phyloP scores from a whole-genome alignment of 2,329 filamentous ascomycete species.

The Lojkania enalia region DNA sequence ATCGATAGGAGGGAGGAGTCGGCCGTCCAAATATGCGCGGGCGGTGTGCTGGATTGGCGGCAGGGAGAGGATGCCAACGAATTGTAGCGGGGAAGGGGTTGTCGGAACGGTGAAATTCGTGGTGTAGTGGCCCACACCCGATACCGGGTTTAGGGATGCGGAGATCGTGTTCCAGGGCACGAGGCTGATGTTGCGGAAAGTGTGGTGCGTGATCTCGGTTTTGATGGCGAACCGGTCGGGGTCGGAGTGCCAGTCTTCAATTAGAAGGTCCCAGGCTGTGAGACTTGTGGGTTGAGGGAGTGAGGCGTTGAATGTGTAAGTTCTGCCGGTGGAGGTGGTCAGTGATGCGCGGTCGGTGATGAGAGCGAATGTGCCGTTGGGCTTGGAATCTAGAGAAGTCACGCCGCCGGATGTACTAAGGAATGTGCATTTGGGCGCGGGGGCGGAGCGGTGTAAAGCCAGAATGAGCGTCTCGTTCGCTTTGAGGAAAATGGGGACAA shows the following conservation, averaged over 20 bases:
- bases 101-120: slow-evolving; percentile 34
- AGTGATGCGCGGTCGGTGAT: slow-evolving; percentile 13
- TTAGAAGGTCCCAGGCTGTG: slow-evolving; percentile 41
- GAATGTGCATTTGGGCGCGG: slow-evolving; percentile 13
- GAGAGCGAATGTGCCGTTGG: slow-evolving; percentile 5
- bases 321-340: slow-evolving; percentile 14
- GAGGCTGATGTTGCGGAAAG: slow-evolving; percentile 26
- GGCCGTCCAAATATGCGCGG: slow-evolving; percentile 34
- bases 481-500: slow-evolving; percentile 42
- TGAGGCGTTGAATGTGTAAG: slow-evolving; percentile 14
- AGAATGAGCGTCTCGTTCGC: slow-evolving; percentile 48
- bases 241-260: slow-evolving; percentile 48
- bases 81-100: not conserved
- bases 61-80: slow-evolving; percentile 31
- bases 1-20: slow-evolving; percentile 36
- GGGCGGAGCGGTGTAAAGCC: slow-evolving; percentile 32
- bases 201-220: slow-evolving; percentile 30
- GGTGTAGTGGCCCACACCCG: slow-evolving; percentile 42
- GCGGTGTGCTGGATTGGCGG: slow-evolving; percentile 34
- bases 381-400: slow-evolving; percentile 1
- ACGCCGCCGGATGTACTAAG: slow-evolving; percentile 2
- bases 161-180: slow-evolving; percentile 37
- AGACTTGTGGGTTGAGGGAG: slow-evolving; percentile 27
- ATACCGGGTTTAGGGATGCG: slow-evolving; percentile 30
- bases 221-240: slow-evolving; percentile 33